Conservation (phyloP, 1,284 basidiomycete genomes). For the Lentinula novae-zelandiae region DNA sequence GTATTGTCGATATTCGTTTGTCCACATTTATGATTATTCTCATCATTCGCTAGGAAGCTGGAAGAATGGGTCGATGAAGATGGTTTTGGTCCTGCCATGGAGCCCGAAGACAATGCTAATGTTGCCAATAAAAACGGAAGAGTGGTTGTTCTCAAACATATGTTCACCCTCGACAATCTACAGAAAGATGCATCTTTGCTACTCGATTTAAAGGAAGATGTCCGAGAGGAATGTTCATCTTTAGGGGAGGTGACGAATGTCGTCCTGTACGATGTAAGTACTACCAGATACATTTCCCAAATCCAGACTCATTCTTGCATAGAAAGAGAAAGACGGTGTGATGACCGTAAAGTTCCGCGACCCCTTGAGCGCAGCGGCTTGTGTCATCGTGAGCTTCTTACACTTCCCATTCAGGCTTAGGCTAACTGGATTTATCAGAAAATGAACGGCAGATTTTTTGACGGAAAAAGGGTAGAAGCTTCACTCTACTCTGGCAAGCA, state of each 20-base stretch:
- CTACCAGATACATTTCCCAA: background rate
- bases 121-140: slow-evolving; percentile 58
- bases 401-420: background rate
- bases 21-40: background rate
- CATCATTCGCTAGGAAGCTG: slow-evolving; percentile 54
- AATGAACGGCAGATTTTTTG: slow-evolving; percentile 96
- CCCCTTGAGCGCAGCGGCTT: slow-evolving; percentile 83
- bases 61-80: slow-evolving; percentile 86
- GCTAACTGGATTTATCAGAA: slow-evolving; percentile 45
- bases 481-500: slow-evolving; percentile 79
- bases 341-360: slow-evolving; percentile 98
- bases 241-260: slow-evolving; percentile 97
- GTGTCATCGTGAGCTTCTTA: slow-evolving; percentile 65
- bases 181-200: slow-evolving; percentile 85
- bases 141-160: slow-evolving; percentile 90
- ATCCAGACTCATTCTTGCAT: slow-evolving; percentile 15
- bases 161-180: slow-evolving; percentile 90
- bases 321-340: slow-evolving; percentile 92
- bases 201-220: slow-evolving; percentile 94
- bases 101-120: slow-evolving; percentile 44
- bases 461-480: slow-evolving; percentile 80
- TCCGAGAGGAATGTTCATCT: slow-evolving; percentile 88
- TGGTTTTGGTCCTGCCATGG: slow-evolving; percentile 69
- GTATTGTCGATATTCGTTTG: slow-evolving; percentile 40
- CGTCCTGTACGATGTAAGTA: slow-evolving; percentile 90